Base-by-base conservation (phyloP, 257 asterid genomes). In the Ilex asprella region DNA sequence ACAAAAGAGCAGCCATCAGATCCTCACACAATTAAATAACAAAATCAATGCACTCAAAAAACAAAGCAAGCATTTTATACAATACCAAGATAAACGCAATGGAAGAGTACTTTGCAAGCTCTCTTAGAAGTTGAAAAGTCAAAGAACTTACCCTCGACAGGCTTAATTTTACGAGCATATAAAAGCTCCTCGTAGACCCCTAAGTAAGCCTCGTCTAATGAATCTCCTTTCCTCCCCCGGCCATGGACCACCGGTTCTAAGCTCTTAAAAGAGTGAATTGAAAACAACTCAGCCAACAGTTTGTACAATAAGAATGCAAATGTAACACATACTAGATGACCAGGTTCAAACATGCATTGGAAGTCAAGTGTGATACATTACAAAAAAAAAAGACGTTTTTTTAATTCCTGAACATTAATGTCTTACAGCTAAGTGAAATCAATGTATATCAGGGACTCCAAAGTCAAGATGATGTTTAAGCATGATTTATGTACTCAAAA, bases 181-280 rank as follows among this genome's bases (percentile, higher is more conserved):
- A 92, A 76, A 61, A 89, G 75, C 56, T 82, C 70, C 73, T 89
- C 96, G 72, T 83, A 70, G 63, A 93, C 97, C 68, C 99, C 97
- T 76, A 89, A 78, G 63, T 93, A 87, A 68, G 82, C 76, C 82
- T 89, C 99, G 56, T 93, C 88, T 72, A 84, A 55, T 15, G 97
- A 89, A 78, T 82, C 94, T 12, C 63, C 68, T 76, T 83, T 87
- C 87, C 99, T 86, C 71, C 99, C 97, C 65, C 97, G 85, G 58
- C 99, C 99, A 61, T 93, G 99, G 67, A 87, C 91, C 31, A 73
- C 58, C 31, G 92, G 96, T 80, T 93, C 99, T 59, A 89, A 83
- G 62, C 62, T 86, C 99, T 93, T 73, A 61, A 67, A 67, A 16
- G 57, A 21, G 55, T 14, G 54, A 73, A 64, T 39, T 10, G 30